Evolutionary conservation across 306 rosid genomes (phyloP).

Genomic region (Acacia acuminata): DNA sequence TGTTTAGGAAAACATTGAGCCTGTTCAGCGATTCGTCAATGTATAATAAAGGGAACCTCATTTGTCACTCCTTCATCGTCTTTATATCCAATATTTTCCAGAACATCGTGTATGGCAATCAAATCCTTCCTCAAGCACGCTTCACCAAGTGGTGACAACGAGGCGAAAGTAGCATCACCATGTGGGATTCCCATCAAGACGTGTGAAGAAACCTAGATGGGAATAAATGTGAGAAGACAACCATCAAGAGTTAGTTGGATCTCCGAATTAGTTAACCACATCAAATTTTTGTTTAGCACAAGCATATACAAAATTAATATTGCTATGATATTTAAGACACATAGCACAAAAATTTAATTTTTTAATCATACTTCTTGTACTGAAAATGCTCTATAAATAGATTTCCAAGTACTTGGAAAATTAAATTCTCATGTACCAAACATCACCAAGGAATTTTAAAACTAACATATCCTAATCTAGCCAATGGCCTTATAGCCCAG

Average conservation of each 20-base stretch:
- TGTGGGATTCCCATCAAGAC: conserved; percentile 55
- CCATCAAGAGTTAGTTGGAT: neutral
- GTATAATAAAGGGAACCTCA: conserved; percentile 42
- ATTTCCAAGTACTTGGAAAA: neutral
- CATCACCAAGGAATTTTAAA: neutral
- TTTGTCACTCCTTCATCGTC: conserved; percentile 57
- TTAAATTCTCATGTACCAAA: neutral
- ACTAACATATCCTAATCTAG: neutral
- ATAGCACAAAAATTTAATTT: neutral
- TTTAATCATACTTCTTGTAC: neutral
- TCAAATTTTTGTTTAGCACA: neutral
- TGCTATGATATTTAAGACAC: neutral
- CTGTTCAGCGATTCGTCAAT: neutral
- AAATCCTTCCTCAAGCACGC: conserved; percentile 60
- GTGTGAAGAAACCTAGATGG: conserved; percentile 46
- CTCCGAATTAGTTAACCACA: neutral
- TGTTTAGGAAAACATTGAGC: neutral
- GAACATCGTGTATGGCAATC: conserved; percentile 56
- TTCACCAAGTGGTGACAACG: conserved; percentile 59
- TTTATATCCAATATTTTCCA: conserved; percentile 53
- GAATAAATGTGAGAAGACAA: neutral
- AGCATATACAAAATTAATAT: neutral
- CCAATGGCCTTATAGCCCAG: too few species aligned
- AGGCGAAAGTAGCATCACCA: conserved; percentile 33
- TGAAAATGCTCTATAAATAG: neutral